Conservation (phyloP, 352 stramenopile genomes). For the Phytophthora colocasiae region DNA sequence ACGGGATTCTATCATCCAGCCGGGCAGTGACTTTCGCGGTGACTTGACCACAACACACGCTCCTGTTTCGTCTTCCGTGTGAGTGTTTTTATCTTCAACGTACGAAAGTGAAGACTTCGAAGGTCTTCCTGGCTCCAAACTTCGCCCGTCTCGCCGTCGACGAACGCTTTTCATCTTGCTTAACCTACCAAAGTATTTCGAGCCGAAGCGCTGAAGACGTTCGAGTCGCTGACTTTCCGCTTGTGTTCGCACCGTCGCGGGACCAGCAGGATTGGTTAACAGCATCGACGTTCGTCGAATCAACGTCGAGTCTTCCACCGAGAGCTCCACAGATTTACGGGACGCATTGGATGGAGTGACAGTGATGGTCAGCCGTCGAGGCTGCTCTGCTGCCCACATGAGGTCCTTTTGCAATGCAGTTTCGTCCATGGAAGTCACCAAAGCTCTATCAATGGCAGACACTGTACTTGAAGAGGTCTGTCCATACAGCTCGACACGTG, state of each 20-base stretch:
- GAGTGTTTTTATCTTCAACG: conserved; percentile 9
- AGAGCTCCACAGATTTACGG: conserved; percentile 44
- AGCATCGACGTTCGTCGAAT: conserved; percentile 63
- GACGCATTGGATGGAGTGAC: conserved; percentile 20
- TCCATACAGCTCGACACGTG: conserved; percentile 28
- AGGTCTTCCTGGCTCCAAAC: conserved; percentile 6
- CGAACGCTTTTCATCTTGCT: conserved; percentile 5
- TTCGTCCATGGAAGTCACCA: conserved; percentile 13
- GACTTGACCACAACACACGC: conserved; percentile 10
- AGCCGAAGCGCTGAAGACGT: conserved; percentile 48
- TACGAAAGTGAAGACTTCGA: conserved; percentile 21
- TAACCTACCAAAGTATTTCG: conserved; percentile 38
- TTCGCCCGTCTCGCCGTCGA: conserved; percentile 17
- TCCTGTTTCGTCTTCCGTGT: conserved; percentile 4
- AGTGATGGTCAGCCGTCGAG: conserved; percentile 34
- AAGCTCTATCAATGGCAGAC: conserved; percentile 1
- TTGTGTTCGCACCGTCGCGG: conserved; percentile 50
- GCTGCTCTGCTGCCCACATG: conserved; percentile 22
- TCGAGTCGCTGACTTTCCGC: conserved; percentile 49
- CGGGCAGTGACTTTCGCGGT: conserved; percentile 3
- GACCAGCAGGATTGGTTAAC: conserved; percentile 47
- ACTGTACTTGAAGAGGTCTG: conserved; percentile 7
- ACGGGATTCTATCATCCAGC: conserved; percentile 40
- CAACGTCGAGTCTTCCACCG: conserved; percentile 46
- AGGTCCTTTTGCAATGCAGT: conserved; percentile 3